phyloP scores from a whole-genome alignment of 2,329 filamentous ascomycete genomes.

The Biscogniauxia marginata region DNA sequence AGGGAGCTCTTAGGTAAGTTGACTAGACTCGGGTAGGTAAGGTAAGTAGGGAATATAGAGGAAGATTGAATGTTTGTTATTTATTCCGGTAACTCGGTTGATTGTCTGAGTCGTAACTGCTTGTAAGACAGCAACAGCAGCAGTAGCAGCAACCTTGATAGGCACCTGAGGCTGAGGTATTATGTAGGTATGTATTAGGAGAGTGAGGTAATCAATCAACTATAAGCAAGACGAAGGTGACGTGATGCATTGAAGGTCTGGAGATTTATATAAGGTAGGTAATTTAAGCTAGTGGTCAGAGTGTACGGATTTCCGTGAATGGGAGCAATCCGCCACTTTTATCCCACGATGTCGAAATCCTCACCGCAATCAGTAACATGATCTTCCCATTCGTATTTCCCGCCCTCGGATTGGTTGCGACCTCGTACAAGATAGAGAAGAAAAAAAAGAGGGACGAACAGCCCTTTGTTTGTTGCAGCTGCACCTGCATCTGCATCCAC shows the following conservation, averaged over 20 bases:
- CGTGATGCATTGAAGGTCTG: not conserved
- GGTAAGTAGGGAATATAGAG: not conserved
- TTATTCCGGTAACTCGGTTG: too few relatives aligned
- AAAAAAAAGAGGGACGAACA: not conserved
- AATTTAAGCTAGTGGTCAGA: not conserved
- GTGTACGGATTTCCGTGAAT: not conserved
- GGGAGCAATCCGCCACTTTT: too few relatives aligned
- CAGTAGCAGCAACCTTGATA: not conserved
- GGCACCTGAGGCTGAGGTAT: too few relatives aligned
- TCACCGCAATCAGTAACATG: not conserved
- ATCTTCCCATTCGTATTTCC: not conserved
- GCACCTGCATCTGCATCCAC: not conserved
- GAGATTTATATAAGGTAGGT: not conserved
- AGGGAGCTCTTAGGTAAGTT: not conserved
- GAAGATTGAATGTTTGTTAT: too few relatives aligned
- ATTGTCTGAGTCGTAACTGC: not conserved
- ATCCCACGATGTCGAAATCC: too few relatives aligned
- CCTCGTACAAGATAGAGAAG: not conserved
- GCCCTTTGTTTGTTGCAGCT: not conserved
- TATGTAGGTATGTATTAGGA: not conserved
- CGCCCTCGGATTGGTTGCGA: not conserved
- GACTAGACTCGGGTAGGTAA: not conserved
- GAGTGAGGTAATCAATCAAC: not conserved
- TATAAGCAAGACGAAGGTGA: not conserved
- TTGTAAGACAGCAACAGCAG: not conserved